Percentiles rank a stretch among this genome's conserved stretches.
Evolutionary conservation across 202 grass and related monocot genomes (phyloP).

Genomic region (Carex arenaria): DNA sequence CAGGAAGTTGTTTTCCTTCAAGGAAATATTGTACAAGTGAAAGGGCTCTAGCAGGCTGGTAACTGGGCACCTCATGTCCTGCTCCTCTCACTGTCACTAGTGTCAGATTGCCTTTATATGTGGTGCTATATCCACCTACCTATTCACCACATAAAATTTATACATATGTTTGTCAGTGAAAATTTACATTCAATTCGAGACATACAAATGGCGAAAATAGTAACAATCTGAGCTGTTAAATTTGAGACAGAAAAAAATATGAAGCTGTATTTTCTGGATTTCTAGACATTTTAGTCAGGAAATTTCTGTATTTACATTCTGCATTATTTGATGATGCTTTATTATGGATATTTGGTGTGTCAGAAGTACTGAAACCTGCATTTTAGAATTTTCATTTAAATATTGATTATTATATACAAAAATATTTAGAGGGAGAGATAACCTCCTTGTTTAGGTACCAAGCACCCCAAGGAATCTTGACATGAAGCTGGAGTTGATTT

Average conservation of each 20-base stretch:
- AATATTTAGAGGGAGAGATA: not conserved
- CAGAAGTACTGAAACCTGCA: not conserved
- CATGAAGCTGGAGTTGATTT: conserved; percentile 46
- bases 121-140: conserved; percentile 57
- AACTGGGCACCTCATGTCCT: conserved; percentile 75
- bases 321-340: not conserved
- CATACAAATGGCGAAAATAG: too few relatives aligned
- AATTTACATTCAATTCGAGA: too few relatives aligned
- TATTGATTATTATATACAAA: not conserved
- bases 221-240: too few relatives aligned
- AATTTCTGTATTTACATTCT: not conserved
- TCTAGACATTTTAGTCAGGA: too few relatives aligned
- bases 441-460: conserved; percentile 65
- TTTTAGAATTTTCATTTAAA: not conserved
- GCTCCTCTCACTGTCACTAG: conserved; percentile 82
- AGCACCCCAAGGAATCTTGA: conserved; percentile 45
- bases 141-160: conserved; percentile 31
- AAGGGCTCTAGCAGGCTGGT: conserved; percentile 56
- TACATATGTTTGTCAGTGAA: conserved; percentile 11
- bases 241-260: too few relatives aligned
- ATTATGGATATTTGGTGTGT: not conserved
- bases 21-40: conserved; percentile 55
- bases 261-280: too few relatives aligned
- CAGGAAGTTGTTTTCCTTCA: conserved; percentile 39
- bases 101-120: conserved; percentile 56